A percentile compares a stretch with the other conserved stretches of the same genome.
Conservation (phyloP, 208 protist species). For the Kentomonas sorsogonicus region DNA sequence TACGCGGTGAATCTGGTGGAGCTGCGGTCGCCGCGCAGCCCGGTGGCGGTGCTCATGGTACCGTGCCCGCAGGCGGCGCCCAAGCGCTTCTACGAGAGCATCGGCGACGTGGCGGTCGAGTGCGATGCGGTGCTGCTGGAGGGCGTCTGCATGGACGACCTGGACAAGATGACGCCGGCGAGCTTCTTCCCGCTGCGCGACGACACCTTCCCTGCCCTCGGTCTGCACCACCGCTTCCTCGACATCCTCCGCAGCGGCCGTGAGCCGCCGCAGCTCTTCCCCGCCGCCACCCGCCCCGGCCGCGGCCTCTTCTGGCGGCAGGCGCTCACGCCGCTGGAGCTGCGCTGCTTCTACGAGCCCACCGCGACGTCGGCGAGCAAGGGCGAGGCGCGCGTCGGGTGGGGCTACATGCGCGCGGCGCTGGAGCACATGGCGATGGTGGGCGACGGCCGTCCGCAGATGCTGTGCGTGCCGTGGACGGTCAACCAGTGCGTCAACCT, state of each 20-base stretch:
- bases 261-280: slow-evolving; percentile 81
- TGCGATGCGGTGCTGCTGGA: slow-evolving; percentile 74
- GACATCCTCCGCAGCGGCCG: slow-evolving; percentile 47
- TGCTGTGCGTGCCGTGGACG: slow-evolving; percentile 83
- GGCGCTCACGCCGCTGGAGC: slow-evolving; percentile 59
- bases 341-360: slow-evolving; percentile 72
- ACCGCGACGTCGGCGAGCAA: slow-evolving; percentile 68
- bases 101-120: slow-evolving; percentile 36
- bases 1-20: slow-evolving; percentile 70
- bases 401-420: slow-evolving; percentile 67
- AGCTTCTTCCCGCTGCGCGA: slow-evolving; percentile 64
- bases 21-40: slow-evolving; percentile 36
- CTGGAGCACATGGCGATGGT: slow-evolving; percentile 39
- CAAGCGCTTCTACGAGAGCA: slow-evolving; percentile 44
- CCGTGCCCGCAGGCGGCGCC: slow-evolving; percentile 65
- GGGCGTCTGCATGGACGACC: slow-evolving; percentile 57
- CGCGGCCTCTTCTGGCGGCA: slow-evolving; percentile 42
- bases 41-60: slow-evolving; percentile 58
- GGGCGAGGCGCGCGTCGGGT: slow-evolving; percentile 70
- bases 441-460: slow-evolving; percentile 20
- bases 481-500: slow-evolving; percentile 84
- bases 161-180: slow-evolving; percentile 63
- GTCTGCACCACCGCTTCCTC: slow-evolving; percentile 75
- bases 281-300: slow-evolving; percentile 34
- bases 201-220: slow-evolving; percentile 76